Base-by-base conservation (phyloP, 257 asterid species). In the Catharanthus roseus region DNA sequence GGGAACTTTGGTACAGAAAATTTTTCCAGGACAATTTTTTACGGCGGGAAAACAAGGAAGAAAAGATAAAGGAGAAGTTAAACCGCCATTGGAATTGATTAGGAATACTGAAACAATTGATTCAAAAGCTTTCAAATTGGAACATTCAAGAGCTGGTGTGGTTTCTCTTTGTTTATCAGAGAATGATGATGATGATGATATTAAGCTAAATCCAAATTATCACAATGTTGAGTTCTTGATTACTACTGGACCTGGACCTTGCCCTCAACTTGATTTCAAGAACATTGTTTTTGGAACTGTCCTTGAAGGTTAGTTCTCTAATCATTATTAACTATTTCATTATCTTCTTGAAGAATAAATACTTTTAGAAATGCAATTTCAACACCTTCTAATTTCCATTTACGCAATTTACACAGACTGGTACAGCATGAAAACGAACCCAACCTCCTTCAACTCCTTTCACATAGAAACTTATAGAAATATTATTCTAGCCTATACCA, bases 211-310 rank as follows among this genome's bases (percentile, higher is more conserved):
- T 72, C 87, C 95, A 0, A 67, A 87, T 74, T 92, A 92, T 73
- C 97, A 86, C 61, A 92, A 92, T 74, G 98, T 92, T 2, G 98
- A 92, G 78, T 92, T 92, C 86, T 84, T 92, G 91, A 79, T 90
- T 72, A 92, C 98, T 7, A 88, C 97, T 10, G 98, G 97, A 19
- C 98, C 98, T 15, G 96, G 91, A 33, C 98, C 98, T 5, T 87
- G 88, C 60, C 96, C 96, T 31, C 88, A 89, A 83, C 96, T 92
- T 72, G 98, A 92, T 74, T 74, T 73, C 67, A 88, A 80, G 86
- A 92, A 92, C 63, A 92, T 92, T 69, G 98, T 90, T 24, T 92
- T 92, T 71, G 98, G 98, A 36, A 74, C 96, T 29, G 97, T 92
- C 39, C 86, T 92, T 79, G 88, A 92, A 86, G 98, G 97, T 91